Percentiles rank a stretch among this genome's conserved stretches.
These are phyloP conservation scores for Platismatia glauca DNA, from an alignment of 495 filamentous ascomycete species.

Conservation along the genomic window DNA sequence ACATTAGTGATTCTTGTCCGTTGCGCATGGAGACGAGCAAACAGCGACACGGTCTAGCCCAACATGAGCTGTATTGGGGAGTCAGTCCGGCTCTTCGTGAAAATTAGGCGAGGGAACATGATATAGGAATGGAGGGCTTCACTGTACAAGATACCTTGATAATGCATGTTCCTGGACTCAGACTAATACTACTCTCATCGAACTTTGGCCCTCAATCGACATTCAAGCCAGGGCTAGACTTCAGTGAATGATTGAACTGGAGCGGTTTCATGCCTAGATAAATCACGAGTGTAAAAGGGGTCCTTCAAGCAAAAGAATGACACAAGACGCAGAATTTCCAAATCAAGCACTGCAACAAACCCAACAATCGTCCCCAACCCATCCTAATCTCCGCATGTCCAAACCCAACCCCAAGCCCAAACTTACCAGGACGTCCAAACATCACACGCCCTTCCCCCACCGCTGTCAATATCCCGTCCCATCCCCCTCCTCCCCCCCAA, in stretches of 20 bases:
- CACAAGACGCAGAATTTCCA: neutral
- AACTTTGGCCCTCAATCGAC: neutral
- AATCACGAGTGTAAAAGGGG: neutral
- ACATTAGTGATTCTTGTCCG: neutral
- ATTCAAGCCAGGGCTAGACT: neutral
- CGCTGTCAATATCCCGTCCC: neutral
- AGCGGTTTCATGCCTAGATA: neutral
- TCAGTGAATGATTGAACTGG: neutral
- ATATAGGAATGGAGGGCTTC: neutral
- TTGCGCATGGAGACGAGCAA: neutral
- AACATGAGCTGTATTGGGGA: neutral
- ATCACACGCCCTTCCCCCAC: neutral
- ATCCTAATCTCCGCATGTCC: no score
- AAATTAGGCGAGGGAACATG: neutral
- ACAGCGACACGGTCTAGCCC: neutral
- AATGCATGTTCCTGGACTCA: neutral
- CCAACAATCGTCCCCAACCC: neutral
- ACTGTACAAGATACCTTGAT: neutral
- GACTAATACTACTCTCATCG: neutral
- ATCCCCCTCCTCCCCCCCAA: conserved; percentile 9
- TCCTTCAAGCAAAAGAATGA: neutral
- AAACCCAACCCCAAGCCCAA: neutral
- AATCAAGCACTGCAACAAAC: neutral
- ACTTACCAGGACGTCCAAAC: neutral
- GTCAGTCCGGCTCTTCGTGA: neutral